phyloP scores from a whole-genome alignment of 257 asterid genomes.

The Buddleja alternifolia region DNA sequence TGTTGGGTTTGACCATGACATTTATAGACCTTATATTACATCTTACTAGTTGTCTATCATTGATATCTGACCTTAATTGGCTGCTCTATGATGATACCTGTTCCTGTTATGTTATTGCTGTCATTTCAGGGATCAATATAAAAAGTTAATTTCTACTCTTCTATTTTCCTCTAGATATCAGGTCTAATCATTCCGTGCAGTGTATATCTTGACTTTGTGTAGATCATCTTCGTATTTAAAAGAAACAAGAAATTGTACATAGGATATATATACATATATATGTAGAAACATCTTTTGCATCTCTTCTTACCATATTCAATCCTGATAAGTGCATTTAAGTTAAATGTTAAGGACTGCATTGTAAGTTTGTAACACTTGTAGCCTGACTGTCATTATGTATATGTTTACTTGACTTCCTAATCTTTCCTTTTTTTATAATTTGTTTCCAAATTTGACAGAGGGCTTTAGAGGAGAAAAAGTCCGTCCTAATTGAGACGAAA shows the following conservation, averaged over 20 bases:
- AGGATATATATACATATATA: neutral
- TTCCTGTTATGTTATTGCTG: neutral
- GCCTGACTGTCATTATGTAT: neutral
- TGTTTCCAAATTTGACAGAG: slow-evolving; percentile 45
- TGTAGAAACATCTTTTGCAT: neutral
- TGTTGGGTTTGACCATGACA: neutral
- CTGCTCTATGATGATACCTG: neutral
- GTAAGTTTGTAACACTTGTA: neutral
- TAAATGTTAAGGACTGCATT: slow-evolving; percentile 14
- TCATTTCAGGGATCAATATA: neutral
- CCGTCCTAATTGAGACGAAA: slow-evolving; percentile 57
- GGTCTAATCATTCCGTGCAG: neutral
- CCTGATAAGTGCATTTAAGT: neutral
- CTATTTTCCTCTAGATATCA: neutral
- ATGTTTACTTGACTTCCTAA: slow-evolving; percentile 13
- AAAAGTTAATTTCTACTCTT: neutral
- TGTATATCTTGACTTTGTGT: slow-evolving; percentile 14
- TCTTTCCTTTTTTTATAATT: neutral
- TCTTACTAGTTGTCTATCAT: slow-evolving; percentile 13
- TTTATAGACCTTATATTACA: neutral
- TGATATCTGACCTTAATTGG: slow-evolving; percentile 2
- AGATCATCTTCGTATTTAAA: neutral
- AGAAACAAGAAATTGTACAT: neutral
- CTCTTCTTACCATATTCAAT: neutral
- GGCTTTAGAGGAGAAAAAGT: slow-evolving; percentile 72